A percentile compares a stretch with the other conserved stretches of the same genome.
Conservation (phyloP, 129 eudicot genomes). For the Arctium minus region DNA sequence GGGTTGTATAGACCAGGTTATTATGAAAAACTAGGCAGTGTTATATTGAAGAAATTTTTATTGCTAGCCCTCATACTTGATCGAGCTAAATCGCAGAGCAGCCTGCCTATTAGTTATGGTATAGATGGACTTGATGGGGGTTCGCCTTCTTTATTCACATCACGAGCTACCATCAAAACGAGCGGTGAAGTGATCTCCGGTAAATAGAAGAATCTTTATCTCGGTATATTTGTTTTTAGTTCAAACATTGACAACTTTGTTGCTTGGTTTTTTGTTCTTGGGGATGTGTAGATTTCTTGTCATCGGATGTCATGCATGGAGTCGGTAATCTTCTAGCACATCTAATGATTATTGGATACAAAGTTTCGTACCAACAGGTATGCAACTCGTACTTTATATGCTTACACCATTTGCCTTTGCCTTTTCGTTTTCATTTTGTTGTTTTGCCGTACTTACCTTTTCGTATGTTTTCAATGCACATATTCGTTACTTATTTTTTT, state of each 20-base stretch:
- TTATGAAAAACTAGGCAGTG: slow-evolving; percentile 78
- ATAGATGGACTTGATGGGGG: slow-evolving; percentile 99
- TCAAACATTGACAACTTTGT: neutral
- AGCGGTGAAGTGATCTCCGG: slow-evolving; percentile 73
- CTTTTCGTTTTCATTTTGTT: neutral
- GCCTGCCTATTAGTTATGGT: slow-evolving; percentile 82
- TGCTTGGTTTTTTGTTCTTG: slow-evolving; percentile 1
- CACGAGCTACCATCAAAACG: slow-evolving; percentile 57
- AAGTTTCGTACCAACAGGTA: slow-evolving; percentile 85
- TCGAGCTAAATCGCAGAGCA: slow-evolving; percentile 74
- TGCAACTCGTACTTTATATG: neutral
- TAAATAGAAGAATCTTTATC: slow-evolving; percentile 18
- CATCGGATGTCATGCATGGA: slow-evolving; percentile 97
- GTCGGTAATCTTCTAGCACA: slow-evolving; percentile 93
- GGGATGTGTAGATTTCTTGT: slow-evolving; percentile 57
- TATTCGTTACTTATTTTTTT: too few species aligned
- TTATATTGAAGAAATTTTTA: slow-evolving; percentile 81
- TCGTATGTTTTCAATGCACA: neutral
- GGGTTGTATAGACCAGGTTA: slow-evolving; percentile 97
- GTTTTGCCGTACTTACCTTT: neutral
- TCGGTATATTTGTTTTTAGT: neutral
- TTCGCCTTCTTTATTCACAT: slow-evolving; percentile 81
- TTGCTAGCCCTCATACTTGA: slow-evolving; percentile 82
- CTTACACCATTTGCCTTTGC: neutral
- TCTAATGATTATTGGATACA: slow-evolving; percentile 77